Evolutionary conservation across 192 early-diverging fungal species (phyloP).

Genomic region (Anaeromyces robustus): DNA sequence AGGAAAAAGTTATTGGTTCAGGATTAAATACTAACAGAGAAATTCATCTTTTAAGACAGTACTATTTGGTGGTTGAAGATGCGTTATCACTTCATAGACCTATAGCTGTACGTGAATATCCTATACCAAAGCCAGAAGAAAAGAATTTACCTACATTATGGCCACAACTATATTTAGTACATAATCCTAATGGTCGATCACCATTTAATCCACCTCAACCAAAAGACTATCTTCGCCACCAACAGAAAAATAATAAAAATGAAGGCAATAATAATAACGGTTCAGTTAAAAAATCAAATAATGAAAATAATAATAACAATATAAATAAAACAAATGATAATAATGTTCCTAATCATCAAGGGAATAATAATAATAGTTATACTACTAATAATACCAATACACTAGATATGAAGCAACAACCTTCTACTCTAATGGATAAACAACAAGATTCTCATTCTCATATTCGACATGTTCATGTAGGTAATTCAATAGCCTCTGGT

Average conservation of each 20-base stretch:
- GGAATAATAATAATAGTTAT: background rate
- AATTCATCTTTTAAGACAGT: background rate
- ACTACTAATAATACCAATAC: background rate
- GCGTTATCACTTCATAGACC: background rate
- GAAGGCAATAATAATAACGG: background rate
- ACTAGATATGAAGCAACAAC: background rate
- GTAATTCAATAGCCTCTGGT: background rate
- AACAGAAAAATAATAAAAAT: background rate
- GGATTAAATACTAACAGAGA: background rate
- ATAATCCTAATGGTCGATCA: background rate
- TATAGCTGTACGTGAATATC: background rate
- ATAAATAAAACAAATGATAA: background rate
- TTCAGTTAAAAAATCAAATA: background rate
- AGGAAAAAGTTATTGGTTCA: background rate
- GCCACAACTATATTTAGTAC: background rate
- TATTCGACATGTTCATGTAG: background rate
- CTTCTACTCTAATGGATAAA: background rate
- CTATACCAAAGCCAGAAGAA: background rate
- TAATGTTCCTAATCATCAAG: background rate
- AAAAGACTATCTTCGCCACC: background rate
- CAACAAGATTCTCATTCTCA: background rate
- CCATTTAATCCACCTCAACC: background rate
- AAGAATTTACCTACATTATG: background rate
- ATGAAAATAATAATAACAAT: background rate
- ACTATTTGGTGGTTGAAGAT: background rate